Evolutionary conservation across 2,329 filamentous ascomycete genomes (phyloP).

Genomic region (Pseudogymnoascus verrucosus): DNA sequence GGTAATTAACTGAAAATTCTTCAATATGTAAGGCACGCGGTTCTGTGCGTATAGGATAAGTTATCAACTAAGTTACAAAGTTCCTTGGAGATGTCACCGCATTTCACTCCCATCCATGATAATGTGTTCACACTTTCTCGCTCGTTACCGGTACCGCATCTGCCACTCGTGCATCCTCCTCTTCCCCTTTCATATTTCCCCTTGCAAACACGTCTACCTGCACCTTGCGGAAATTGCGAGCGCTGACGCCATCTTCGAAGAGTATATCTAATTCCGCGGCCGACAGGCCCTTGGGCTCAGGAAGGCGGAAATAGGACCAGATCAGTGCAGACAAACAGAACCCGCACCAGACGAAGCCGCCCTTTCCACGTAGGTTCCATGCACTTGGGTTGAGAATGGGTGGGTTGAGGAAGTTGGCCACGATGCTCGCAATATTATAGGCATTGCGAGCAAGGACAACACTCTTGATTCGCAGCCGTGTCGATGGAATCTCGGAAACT

Average conservation of each 20-base stretch:
- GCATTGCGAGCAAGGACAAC: not conserved
- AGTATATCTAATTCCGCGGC: slow-evolving; percentile 36
- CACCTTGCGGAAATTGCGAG: slow-evolving; percentile 34
- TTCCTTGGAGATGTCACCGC: not conserved
- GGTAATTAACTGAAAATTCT: not conserved
- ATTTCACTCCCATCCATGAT: not conserved
- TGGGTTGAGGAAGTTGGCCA: slow-evolving; percentile 12
- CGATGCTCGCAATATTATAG: not conserved
- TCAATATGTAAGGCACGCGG: not conserved
- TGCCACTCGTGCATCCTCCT: not conserved
- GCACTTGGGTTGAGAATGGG: slow-evolving; percentile 13
- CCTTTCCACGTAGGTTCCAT: slow-evolving; percentile 28
- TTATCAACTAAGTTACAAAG: not conserved
- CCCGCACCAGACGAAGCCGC: slow-evolving; percentile 32
- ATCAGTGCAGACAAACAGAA: slow-evolving; percentile 29
- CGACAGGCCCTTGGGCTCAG: slow-evolving; percentile 33
- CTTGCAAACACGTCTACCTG: not conserved
- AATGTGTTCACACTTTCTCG: not conserved
- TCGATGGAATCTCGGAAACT: not conserved
- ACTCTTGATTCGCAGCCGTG: not conserved
- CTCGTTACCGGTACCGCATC: not conserved
- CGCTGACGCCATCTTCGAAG: slow-evolving; percentile 31
- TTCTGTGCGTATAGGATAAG: not conserved
- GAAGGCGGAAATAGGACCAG: slow-evolving; percentile 34
- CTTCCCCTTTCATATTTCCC: not conserved